Base-by-base conservation (phyloP, 1,284 basidiomycete genomes). In the Pseudozyma sp. region DNA sequence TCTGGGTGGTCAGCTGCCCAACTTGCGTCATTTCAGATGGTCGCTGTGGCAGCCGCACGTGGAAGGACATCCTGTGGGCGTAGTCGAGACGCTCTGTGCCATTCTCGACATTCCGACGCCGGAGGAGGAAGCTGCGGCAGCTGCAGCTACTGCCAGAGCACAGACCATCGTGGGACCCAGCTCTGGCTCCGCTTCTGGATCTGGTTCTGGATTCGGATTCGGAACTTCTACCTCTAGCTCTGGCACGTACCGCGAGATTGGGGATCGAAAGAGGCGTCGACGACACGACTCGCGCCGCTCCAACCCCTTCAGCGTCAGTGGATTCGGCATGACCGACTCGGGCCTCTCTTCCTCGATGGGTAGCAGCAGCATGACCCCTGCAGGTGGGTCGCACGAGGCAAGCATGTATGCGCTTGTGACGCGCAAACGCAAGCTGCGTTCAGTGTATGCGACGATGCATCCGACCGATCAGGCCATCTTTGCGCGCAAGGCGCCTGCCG, bases 41-140 rank as follows among this genome's bases (percentile, higher is more conserved):
- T 74, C 75, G 14, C 59, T 77, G 1, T 77, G 75, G 71, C 69
- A 75, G 44, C 70, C 67, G 17, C 75, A 77, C 53, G 56, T 75
- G 37, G 70, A 74, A 19, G 75, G 71, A 7, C 75, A 77, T 48
- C 75, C 75, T 14, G 62, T 67, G 9, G 67, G 71, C 43, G 59
- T 70, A 5, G 70, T 77, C 3, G 75, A 75, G 47, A 73, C 75
- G 10, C 57, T 77, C 3, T 73, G 71, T 51, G 55, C 57, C 7
- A 55, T 77, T 13, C 58, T 77, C 47, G 75, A 74, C 56, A 74
- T 74, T 42, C 71, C 71, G 0, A 74, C 71, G 7, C 55, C 66
- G 19, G 71, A 74, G 24, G 66, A 69, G 37, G 71, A 74, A 37
- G 71, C 66, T 3, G 62, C 66, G 7, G 52, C 66, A 31, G 58